Conservation (phyloP, 805 yeast species). For the Cephaloascus fragrans region DNA sequence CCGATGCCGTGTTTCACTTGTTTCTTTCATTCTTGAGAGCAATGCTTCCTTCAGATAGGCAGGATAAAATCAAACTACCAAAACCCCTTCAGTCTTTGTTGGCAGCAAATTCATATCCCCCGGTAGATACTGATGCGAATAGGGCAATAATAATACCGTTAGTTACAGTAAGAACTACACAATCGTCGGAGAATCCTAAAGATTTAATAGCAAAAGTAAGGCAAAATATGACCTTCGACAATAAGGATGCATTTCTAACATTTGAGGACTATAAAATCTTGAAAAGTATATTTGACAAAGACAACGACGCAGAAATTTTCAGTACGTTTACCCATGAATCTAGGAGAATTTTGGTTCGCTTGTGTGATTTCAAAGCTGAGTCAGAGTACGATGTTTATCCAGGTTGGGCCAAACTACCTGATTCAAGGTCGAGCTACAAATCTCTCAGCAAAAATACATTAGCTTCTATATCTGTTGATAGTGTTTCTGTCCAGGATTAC, state of each 20-base stretch:
- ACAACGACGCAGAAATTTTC: constrained; percentile 42
- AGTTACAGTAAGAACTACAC: constrained; percentile 47
- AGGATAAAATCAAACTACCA: constrained; percentile 50
- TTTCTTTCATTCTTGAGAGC: constrained; percentile 69
- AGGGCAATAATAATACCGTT: constrained; percentile 49
- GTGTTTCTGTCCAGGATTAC: constrained; percentile 74
- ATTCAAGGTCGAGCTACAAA: constrained; percentile 21
- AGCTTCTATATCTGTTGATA: constrained; percentile 35
- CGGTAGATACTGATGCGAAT: constrained; percentile 28
- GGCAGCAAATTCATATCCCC: constrained; percentile 69
- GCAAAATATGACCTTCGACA: constrained; percentile 55
- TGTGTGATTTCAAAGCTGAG: constrained; percentile 23
- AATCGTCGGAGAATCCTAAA: constrained; percentile 34
- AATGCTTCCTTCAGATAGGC: constrained; percentile 61
- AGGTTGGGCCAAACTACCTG: constrained; percentile 21
- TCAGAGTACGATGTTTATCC: constrained; percentile 27
- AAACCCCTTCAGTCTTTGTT: constrained; percentile 55
- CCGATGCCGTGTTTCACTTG: constrained; percentile 80
- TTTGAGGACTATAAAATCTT: constrained; percentile 71
- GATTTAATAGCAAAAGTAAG: constrained; percentile 46
- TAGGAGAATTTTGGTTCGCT: constrained; percentile 38
- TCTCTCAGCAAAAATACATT: constrained; percentile 21
- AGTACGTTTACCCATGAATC: constrained; percentile 68
- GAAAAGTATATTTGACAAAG: constrained; percentile 58
- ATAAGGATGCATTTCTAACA: constrained; percentile 59